Percentiles rank a stretch among this genome's conserved stretches.
phyloP scores from a whole-genome alignment of 768 basidiomycete genomes.

The Candolleomyces aberdarensis region DNA sequence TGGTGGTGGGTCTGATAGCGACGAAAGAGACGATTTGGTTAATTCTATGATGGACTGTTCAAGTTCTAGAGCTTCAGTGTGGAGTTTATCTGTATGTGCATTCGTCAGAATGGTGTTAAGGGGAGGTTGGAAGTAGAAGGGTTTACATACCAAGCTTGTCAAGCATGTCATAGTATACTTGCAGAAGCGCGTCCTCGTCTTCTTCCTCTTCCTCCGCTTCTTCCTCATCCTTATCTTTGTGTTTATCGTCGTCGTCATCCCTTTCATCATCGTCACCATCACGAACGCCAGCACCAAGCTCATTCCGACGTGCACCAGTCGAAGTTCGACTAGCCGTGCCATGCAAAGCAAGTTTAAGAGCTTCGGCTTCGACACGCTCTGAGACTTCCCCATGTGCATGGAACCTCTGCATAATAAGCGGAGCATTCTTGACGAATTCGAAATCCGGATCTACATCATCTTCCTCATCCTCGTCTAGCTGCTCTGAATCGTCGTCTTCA shows the following conservation, averaged over 20 bases:
- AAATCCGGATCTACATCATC: constrained; percentile 27
- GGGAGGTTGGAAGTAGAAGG: not conserved
- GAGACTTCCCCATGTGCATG: constrained; percentile 45
- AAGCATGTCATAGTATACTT: constrained; percentile 40
- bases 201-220: constrained; percentile 8
- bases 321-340: constrained; percentile 8
- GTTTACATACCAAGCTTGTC: constrained; percentile 35
- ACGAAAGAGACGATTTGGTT: not conserved
- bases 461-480: constrained; percentile 43
- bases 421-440: constrained; percentile 44
- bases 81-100: constrained; percentile 19
- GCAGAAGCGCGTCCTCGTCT: constrained; percentile 39
- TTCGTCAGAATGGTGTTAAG: constrained; percentile 3
- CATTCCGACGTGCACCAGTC: not conserved
- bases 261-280: no score
- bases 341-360: constrained; percentile 37
- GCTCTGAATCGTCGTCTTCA: constrained; percentile 14
- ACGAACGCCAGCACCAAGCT: no score
- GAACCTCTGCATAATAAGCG: constrained; percentile 47
- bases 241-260: no score
- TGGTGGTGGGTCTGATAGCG: not conserved
- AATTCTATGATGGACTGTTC: constrained; percentile 24
- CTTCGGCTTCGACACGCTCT: constrained; percentile 37
- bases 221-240: not conserved
- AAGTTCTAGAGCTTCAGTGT: constrained; percentile 22